Base-by-base conservation (phyloP, 805 yeast genomes). In the Metschnikowia bowlesiae region DNA sequence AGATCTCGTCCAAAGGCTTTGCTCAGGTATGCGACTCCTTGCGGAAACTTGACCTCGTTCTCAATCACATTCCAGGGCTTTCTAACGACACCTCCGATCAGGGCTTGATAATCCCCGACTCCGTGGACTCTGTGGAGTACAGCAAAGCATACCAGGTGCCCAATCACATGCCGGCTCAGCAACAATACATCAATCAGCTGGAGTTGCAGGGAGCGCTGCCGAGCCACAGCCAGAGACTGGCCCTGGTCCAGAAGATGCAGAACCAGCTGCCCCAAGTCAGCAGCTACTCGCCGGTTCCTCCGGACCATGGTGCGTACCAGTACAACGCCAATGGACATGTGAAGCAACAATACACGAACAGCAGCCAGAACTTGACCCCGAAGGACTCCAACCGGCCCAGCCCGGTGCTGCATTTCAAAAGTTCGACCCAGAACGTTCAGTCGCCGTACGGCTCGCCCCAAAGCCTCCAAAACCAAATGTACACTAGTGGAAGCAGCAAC, bases 1-100 rank as follows among this genome's bases (percentile, higher is more conserved):
- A 85, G 62, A 83, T 85, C 29, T 81, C 88, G 39, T 79, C 94
- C 4, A 83, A 84, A 55, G 85, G 88, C 31, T 89, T 88, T 62
- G 86, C 81, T 31, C 91, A 87, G 53, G 89, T 89, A 33, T 80
- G 81, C n/a, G 80, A 78, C 48, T 96, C 97, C 0, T 68, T 90
- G 40, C 73, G 75, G 46, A 80, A 83, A 59, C 79, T 91, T 50
- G 92, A 89, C 59, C 75, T 85, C 55, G 78, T 91, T 2, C 69
- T 89, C 47, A 75, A 78, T 26, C 88, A 88, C 51, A 82, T 91
- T 16, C 96, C 96, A 0, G 91, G 89, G 0, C 65, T 85, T 33
- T 63, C 80, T 39, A 70, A 61, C 45, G 77, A 74, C 16, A 63
- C 64, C 46, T 57, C 63, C 0, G 75, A 70, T 29, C 60, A 70